Conservation (phyloP, 495 filamentous ascomycete species). For the Rhypophila decipiens region DNA sequence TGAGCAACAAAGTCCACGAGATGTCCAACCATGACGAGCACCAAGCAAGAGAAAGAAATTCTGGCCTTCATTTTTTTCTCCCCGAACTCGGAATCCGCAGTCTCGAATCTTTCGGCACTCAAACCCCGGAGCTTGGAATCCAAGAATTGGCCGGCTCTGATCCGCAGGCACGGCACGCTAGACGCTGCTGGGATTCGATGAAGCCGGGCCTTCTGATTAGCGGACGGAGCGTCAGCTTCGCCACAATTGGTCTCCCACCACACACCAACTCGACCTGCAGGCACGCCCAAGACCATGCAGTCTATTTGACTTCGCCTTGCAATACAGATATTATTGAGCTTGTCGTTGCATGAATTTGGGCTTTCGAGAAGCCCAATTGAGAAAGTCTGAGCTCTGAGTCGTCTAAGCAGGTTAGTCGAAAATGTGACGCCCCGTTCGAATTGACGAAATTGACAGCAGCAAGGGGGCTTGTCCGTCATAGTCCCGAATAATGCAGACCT, state of each 20-base stretch:
- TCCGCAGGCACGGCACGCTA: too few relatives aligned
- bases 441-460: too few relatives aligned
- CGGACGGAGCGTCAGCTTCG: not conserved
- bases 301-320: not conserved
- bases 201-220: not conserved
- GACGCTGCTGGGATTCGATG: not conserved
- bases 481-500: not conserved
- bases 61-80: not conserved
- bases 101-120: not conserved
- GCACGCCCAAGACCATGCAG: not conserved
- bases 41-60: too few relatives aligned
- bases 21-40: too few relatives aligned
- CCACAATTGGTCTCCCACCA: not conserved
- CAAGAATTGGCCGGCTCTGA: not conserved
- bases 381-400: too few relatives aligned
- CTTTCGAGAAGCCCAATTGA: not conserved
- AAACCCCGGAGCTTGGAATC: not conserved
- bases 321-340: too few relatives aligned
- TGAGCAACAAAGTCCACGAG: not conserved
- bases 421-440: too few relatives aligned
- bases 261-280: not conserved
- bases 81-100: not conserved
- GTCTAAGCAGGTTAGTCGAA: too few relatives aligned
- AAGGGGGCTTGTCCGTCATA: not conserved
- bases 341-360: not conserved